A percentile compares a stretch with the other conserved stretches of the same genome.
These are phyloP conservation scores for Paecilomyces sp. DNA, from an alignment of 2,329 filamentous ascomycete genomes.

Conservation along the genomic window DNA sequence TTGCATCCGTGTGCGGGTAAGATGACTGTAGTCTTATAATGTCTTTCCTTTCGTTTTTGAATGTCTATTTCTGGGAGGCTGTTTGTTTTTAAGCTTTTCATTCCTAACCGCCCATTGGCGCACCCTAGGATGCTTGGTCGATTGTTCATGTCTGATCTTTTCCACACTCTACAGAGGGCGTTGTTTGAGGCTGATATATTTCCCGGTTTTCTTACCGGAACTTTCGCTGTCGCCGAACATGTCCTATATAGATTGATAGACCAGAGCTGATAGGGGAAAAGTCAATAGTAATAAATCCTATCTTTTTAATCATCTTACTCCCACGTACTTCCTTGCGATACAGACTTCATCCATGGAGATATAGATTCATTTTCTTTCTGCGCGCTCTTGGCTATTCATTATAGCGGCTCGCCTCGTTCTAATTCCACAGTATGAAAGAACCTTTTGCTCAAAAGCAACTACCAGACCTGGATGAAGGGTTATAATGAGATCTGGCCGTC, in stretches of 20 bases:
- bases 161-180: neutral
- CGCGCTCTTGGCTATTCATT: no score
- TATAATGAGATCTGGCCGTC: no score
- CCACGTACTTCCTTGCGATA: neutral
- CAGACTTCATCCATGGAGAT: neutral
- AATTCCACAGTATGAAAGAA: no score
- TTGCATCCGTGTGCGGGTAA: neutral
- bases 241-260: neutral
- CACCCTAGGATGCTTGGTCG: neutral
- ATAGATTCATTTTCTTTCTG: no score
- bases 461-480: no score
- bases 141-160: neutral
- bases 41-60: neutral
- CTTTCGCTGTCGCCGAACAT: neutral
- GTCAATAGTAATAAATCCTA: neutral
- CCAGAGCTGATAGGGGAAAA: neutral
- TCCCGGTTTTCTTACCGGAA: neutral
- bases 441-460: no score
- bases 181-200: neutral
- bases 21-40: neutral
- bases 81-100: neutral
- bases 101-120: neutral
- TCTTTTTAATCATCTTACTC: neutral
- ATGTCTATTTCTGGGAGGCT: neutral
- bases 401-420: no score